Evolutionary conservation across 2,329 filamentous ascomycete genomes (phyloP), one percentile per base, ranked within the genome.

Genomic region (Emergomyces pasteurianus): DNA sequence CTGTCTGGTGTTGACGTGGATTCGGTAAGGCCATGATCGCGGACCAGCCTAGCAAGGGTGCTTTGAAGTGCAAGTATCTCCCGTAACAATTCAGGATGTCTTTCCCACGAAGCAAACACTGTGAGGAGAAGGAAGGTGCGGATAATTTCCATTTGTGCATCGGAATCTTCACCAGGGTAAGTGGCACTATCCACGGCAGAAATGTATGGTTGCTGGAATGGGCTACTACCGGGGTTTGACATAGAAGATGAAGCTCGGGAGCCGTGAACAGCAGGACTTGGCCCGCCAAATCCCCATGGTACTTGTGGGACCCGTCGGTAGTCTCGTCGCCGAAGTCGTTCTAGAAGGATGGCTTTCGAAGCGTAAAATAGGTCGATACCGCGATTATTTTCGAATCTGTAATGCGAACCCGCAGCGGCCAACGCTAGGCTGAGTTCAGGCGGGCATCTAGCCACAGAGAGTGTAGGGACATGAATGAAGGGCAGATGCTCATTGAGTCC

Each of bases 31-130:
- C 79, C 79, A 62, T 82, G 77, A 58, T 84, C 81, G 34, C 82
- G 76, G 8, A 83, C 78, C 3, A 84, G 74, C 36, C 79, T 79
- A 5, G 81, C 80, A 46, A 84, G 71, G 28, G 82, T 79, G 61
- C 81, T 83, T 65, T 82, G 81, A 46, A 84, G 77, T 1, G 80
- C 79, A 31, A 84, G 74, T 12, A 82, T 81, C 67, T 84, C 81
- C 59, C 79, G 76, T n/a, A 83, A 69, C 10, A 84, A 75, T 58
- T 82, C 80, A 21, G 78, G 79, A 63, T 83, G 82, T 65, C 79
- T 78, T 59, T 81, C 81, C 82, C 82, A 85, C 0, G 82, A 83
- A 14, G 81, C 81, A 68, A 83, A 80, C 0, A 81, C 81, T 60
- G 83, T 83, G n/a, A 84, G 73, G 2, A 81, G 69, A 10, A 80